Percentiles rank a stretch among this genome's conserved stretches.
phyloP scores from a whole-genome alignment of 1,139 yeast species.

The Lizanozyma gosingica region DNA sequence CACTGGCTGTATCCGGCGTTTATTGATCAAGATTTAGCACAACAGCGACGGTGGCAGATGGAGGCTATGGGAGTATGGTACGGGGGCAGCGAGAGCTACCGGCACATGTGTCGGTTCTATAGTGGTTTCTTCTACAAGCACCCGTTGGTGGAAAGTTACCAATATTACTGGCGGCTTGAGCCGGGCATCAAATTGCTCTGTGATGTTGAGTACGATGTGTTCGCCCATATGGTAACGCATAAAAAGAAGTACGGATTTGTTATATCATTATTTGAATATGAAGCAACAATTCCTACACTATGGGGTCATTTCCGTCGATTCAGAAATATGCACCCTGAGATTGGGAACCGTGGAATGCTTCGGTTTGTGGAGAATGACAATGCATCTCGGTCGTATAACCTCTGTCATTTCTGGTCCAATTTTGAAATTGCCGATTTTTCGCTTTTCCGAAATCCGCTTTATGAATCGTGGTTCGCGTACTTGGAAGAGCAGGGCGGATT shows the following conservation, averaged over 20 bases:
- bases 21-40: constrained; percentile 23
- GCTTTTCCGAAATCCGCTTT: constrained; percentile 68
- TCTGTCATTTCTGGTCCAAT: constrained; percentile 95
- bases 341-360: constrained; percentile 18
- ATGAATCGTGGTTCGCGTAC: constrained; percentile 58
- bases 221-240: constrained; percentile 23
- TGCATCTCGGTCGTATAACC: constrained; percentile 38
- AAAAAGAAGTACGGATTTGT: constrained; percentile 36
- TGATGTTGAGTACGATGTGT: constrained; percentile 42
- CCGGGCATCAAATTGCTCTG: constrained; percentile 11
- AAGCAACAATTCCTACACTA: constrained; percentile 53
- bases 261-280: constrained; percentile 36
- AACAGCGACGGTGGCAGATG: constrained; percentile 17
- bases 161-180: constrained; percentile 34
- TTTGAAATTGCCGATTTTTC: constrained; percentile 80
- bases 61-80: constrained; percentile 22
- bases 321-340: constrained; percentile 51
- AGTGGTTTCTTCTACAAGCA: constrained; percentile 39
- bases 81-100: constrained; percentile 31
- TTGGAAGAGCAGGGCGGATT: constrained; percentile 76
- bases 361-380: not conserved
- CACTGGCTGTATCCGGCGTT: constrained; percentile 38
- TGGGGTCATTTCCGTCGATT: constrained; percentile 72
- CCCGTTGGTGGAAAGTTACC: constrained; percentile 27
- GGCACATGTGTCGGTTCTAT: constrained; percentile 44